Base-by-base conservation (phyloP, 257 asterid genomes). In the Pogostemon cablin region DNA sequence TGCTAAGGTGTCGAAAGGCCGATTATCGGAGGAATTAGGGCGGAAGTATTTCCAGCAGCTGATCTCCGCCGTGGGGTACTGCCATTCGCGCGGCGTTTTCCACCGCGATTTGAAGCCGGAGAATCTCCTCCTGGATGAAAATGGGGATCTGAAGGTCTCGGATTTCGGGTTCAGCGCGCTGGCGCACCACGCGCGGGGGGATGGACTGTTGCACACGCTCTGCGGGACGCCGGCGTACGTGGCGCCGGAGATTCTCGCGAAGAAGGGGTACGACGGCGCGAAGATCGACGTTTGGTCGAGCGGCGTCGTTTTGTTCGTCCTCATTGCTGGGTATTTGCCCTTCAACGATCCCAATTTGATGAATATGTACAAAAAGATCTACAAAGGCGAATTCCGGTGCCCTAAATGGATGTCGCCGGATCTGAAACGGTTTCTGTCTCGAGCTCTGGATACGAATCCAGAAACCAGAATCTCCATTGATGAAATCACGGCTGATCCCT, bases 221-320 rank as follows among this genome's bases (percentile, higher is more conserved):
- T 93, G 99, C 50, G 99, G 99, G 11, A 87, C 99, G 40, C 99
- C 99, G 9, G 96, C 96, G 3, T 93, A 93, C 53, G 99, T 93
- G 0, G 99, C 99, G 65, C 99, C 99, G 46, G 99, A 91, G 86
- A 83, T 93, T 20, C 78, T 93, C 32, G 72, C 92, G n/a, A 87
- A 77, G 67, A 85, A 49, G 68, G 99, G 99, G 35, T 91, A 93
- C 78, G 90, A 93, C 47, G 99, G 99, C 3, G 84, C 96, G 8
- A 87, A 79, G 75, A 72, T 87, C 2, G 99, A 93, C 68, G 78
- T 86, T 1, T 93, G 99, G 99, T 91, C 99, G 2, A 85, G 93
- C 78, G 96, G 95, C 68, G 66, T 87, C 73, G 80, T 86, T 49
- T 59, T 87, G 55, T 87, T 74, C 65, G 90, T 85, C 2, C 81